Evolutionary conservation across 805 yeast genomes (phyloP), one percentile per base, ranked within the genome.

Genomic region (Candida stauntonica): DNA sequence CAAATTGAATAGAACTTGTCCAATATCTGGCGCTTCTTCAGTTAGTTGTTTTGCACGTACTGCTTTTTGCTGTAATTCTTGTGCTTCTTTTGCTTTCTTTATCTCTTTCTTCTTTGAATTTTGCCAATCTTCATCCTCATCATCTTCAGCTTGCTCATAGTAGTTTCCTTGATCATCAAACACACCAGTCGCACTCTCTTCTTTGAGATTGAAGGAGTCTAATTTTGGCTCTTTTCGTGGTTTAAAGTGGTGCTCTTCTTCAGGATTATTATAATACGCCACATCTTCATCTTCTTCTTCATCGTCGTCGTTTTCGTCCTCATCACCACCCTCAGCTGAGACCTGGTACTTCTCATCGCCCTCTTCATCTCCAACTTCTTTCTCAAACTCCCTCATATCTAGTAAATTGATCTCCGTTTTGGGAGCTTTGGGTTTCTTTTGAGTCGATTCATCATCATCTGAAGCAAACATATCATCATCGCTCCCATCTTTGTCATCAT

Each of bases 81-180:
- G 45, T 3, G 72, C 73, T 17, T 33, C 35, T 29, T 57, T 54
- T 4, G 75, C 73, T 11, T 41, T 54, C 20, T 40, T 38, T 7
- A 70, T 63, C 33, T 70, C 75, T 16, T 50, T 46, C 41, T 57
- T 57, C 28, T 61, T 58, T 5, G 61, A 33, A 5, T 61, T 68
- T 15, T 47, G 46, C 26, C 70, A 51, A 69, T 73, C 69, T 24
- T 58, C 60, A 1, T 50, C 47, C 23, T 54, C 58, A 20, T 61
- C 67, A 3, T 63, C 62, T 6, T 33, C 30, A 8, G 39, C 68
- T 13, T 61, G 58, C 18, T 70, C 61, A 15, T 77, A 61, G 47
- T 64, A 81, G 47, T 77, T 79, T 1, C 87, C 86, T 28, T 72
- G 73, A 27, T 61, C 66, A 47, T 81, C 87, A 51, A 79, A 78